Conservation (phyloP, 352 stramenopile genomes). For the Blastocystis sp. region DNA sequence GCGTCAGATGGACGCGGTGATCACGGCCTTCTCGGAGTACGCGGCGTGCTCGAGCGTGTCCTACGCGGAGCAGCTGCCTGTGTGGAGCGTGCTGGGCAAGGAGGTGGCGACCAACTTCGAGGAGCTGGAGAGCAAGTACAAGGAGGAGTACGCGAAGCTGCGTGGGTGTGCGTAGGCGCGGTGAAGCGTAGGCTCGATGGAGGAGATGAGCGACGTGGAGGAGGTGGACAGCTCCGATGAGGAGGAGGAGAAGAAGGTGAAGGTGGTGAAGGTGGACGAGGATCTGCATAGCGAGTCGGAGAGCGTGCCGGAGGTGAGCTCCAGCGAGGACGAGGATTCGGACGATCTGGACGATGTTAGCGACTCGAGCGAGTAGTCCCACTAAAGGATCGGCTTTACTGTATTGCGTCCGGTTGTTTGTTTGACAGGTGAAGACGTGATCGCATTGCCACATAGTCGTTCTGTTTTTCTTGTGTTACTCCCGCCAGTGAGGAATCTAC, state of each 20-base stretch:
- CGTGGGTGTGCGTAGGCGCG: background rate
- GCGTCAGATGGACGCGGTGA: slow-evolving; percentile 13
- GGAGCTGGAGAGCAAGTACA: slow-evolving; percentile 28
- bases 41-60: slow-evolving; percentile 46
- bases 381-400: background rate
- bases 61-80: slow-evolving; percentile 43
- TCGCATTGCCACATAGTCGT: background rate
- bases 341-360: slow-evolving; percentile 53
- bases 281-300: slow-evolving; percentile 11
- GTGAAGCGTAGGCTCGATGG: slow-evolving; percentile 4
- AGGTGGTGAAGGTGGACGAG: slow-evolving; percentile 16
- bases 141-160: slow-evolving; percentile 60
- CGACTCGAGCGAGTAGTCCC: slow-evolving; percentile 15
- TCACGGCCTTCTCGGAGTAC: slow-evolving; percentile 50
- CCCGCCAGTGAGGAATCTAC: background rate
- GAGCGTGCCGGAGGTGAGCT: slow-evolving; percentile 34
- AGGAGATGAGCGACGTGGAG: slow-evolving; percentile 36
- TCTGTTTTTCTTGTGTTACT: background rate
- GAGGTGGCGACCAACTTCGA: slow-evolving; percentile 14
- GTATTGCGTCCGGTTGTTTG: background rate
- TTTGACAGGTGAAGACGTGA: background rate
- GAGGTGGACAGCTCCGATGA: slow-evolving; percentile 12
- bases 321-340: slow-evolving; percentile 8
- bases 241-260: background rate
- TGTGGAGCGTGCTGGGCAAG: slow-evolving; percentile 34